A percentile compares a stretch with the other conserved stretches of the same genome.
These are phyloP conservation scores for Mortierella sp. DNA, from an alignment of 371 early-diverging fungal genomes.

Conservation along the genomic window DNA sequence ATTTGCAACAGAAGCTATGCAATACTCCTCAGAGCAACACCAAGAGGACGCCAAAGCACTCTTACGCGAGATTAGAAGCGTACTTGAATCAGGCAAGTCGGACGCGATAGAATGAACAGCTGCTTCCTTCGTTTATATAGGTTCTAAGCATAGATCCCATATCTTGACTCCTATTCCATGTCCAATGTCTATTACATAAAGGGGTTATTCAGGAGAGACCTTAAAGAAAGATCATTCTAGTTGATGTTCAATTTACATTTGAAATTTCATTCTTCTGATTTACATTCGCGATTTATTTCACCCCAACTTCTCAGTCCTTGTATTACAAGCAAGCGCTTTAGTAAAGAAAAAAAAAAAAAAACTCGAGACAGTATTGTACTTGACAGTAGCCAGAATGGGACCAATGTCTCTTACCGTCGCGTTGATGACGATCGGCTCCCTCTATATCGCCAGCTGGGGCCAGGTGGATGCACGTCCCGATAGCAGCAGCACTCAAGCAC, in stretches of 20 bases:
- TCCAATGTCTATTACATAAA: background rate
- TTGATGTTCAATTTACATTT: background rate
- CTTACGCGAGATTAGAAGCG: constrained; percentile 58
- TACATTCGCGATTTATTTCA: no score
- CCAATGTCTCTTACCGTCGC: background rate
- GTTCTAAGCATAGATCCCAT: background rate
- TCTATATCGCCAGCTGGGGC: background rate
- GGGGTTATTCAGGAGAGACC: background rate
- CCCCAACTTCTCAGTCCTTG: background rate
- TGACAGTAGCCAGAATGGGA: background rate
- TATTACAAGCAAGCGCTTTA: background rate
- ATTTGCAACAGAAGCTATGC: constrained; percentile 59
- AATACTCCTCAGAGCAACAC: constrained; percentile 60
- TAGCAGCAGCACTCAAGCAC: background rate
- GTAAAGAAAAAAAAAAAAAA: background rate
- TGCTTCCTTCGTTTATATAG: background rate
- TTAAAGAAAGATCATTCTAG: background rate
- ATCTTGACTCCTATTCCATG: background rate
- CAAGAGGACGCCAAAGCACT: constrained; percentile 64
- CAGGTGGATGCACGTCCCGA: constrained; percentile 1
- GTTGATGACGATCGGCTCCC: background rate
- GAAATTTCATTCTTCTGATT: background rate
- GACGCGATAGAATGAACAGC: constrained; percentile 13
- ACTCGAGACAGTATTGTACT: background rate
- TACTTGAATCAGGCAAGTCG: constrained; percentile 21